phyloP scores from a whole-genome alignment of 148 eudicot genomes.

The Oxyria digyna region DNA sequence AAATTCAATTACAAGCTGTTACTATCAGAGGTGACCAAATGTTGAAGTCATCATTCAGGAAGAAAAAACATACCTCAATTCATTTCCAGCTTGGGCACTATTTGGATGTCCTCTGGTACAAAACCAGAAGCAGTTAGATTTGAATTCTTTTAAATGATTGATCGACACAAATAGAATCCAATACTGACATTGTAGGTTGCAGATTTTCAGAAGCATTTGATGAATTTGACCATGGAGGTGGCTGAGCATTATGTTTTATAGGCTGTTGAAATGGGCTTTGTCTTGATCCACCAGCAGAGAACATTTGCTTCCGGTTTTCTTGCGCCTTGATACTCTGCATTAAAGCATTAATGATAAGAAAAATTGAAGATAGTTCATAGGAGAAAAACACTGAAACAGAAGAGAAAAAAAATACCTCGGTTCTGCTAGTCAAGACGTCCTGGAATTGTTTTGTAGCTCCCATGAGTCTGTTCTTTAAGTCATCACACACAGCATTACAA shows the following conservation, averaged over 20 bases:
- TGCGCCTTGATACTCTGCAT: conserved; percentile 73
- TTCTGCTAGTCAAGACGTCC: conserved; percentile 72
- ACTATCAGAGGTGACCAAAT: background rate
- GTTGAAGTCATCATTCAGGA: background rate
- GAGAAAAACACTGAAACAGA: background rate
- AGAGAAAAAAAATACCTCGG: conserved; percentile 31
- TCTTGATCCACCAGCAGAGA: conserved; percentile 52
- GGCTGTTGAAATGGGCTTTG: conserved; percentile 54
- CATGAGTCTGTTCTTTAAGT: conserved; percentile 78
- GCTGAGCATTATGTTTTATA: conserved; percentile 36
- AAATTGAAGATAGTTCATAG: background rate
- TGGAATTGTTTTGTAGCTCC: conserved; percentile 71
- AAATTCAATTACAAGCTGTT: conserved; percentile 10
- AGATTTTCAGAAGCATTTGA: conserved; percentile 30
- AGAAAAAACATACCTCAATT: conserved; percentile 45
- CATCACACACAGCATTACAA: conserved; percentile 66
- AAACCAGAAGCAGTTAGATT: conserved; percentile 12
- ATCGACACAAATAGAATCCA: background rate
- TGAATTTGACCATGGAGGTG: conserved; percentile 73
- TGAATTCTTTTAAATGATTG: background rate
- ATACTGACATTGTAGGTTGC: conserved; percentile 34
- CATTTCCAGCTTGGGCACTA: conserved; percentile 49
- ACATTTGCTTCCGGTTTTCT: conserved; percentile 67
- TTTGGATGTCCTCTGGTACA: conserved; percentile 33
- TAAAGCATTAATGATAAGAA: background rate